Evolutionary conservation across 2,329 filamentous ascomycete species (phyloP).

Genomic region (Cladophialophora bantiana): DNA sequence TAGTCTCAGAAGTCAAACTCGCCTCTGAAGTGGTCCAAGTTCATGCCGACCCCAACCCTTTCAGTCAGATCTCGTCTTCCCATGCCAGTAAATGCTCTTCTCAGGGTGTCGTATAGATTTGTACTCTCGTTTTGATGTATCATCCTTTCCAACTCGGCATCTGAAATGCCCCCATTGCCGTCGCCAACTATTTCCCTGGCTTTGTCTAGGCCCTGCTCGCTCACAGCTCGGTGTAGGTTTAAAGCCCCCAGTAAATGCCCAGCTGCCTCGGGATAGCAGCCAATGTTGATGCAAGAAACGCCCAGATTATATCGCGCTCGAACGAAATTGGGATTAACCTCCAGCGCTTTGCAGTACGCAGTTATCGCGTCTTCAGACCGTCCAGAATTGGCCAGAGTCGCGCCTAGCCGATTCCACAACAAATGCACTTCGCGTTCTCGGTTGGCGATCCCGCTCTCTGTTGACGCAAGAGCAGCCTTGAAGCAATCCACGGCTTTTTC

Average conservation of each 20-base stretch:
- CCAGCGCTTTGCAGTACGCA: constrained; percentile 91
- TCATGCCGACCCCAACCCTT: constrained; percentile 85
- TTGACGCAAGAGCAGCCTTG: constrained; percentile 84
- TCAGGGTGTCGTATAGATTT: constrained; percentile 92
- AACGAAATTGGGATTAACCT: constrained; percentile 93
- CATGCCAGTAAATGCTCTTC: constrained; percentile 97
- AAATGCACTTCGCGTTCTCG: constrained; percentile 86
- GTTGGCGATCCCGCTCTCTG: constrained; percentile 83
- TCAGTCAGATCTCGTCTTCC: constrained; percentile 85
- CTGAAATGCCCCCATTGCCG: constrained; percentile 60
- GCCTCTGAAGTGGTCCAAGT: constrained; percentile 84
- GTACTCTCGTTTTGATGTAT: constrained; percentile 95
- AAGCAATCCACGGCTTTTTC: constrained; percentile 99
- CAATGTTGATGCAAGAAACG: constrained; percentile 96
- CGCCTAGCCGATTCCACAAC: constrained; percentile 95
- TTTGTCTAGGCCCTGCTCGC: constrained; percentile 81
- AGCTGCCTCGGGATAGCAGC: constrained; percentile 90
- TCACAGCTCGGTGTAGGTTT: constrained; percentile 93
- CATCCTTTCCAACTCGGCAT: constrained; percentile 83
- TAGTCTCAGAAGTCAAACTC: constrained; percentile 80
- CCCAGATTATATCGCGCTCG: constrained; percentile 96
- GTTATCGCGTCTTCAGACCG: constrained; percentile 95
- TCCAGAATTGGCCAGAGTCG: constrained; percentile 93
- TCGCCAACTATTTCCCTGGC: constrained; percentile 80
- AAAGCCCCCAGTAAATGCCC: constrained; percentile 90